These are phyloP conservation scores for Fusarium napiforme DNA, from an alignment of 2,329 filamentous ascomycete genomes.

Conservation along the genomic window DNA sequence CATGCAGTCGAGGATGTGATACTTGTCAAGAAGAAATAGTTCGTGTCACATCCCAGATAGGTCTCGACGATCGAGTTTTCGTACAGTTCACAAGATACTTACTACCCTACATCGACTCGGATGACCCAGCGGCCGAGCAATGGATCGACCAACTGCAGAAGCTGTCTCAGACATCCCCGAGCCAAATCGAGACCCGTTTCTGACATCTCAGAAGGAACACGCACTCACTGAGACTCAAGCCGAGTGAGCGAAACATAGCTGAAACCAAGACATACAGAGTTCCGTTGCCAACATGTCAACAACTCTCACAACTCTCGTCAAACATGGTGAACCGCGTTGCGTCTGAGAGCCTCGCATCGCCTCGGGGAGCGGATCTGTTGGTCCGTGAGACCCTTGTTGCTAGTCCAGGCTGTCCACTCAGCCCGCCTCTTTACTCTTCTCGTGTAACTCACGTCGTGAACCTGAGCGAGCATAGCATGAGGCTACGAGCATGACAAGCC, in stretches of 20 bases:
- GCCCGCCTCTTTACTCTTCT: constrained; percentile 33
- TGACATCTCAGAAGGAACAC: constrained; percentile 26
- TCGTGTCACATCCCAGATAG: background rate
- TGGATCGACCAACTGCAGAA: constrained; percentile 3
- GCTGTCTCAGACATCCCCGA: constrained; percentile 20
- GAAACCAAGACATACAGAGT: constrained; percentile 31
- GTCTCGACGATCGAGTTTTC: background rate
- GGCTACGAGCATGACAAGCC: constrained; percentile 19
- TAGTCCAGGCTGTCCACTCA: constrained; percentile 30
- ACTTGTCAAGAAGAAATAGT: background rate
- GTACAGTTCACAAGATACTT: background rate
- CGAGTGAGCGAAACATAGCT: constrained; percentile 38
- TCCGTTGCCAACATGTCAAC: constrained; percentile 12
- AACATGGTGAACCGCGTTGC: constrained; percentile 28
- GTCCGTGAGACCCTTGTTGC: constrained; percentile 30
- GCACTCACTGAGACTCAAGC: constrained; percentile 7
- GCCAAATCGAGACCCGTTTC: constrained; percentile 18
- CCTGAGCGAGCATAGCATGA: background rate
- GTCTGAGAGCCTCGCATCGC: constrained; percentile 22
- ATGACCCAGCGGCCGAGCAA: constrained; percentile 3
- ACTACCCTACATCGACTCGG: constrained; percentile 32
- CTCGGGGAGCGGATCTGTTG: constrained; percentile 29
- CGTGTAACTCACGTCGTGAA: constrained; percentile 15
- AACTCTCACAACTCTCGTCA: constrained; percentile 24
- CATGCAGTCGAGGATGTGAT: background rate